Percentiles rank a stretch among this genome's conserved stretches.
Evolutionary conservation across 2,329 filamentous ascomycete species (phyloP).

Genomic region (Didymella pinodella): DNA sequence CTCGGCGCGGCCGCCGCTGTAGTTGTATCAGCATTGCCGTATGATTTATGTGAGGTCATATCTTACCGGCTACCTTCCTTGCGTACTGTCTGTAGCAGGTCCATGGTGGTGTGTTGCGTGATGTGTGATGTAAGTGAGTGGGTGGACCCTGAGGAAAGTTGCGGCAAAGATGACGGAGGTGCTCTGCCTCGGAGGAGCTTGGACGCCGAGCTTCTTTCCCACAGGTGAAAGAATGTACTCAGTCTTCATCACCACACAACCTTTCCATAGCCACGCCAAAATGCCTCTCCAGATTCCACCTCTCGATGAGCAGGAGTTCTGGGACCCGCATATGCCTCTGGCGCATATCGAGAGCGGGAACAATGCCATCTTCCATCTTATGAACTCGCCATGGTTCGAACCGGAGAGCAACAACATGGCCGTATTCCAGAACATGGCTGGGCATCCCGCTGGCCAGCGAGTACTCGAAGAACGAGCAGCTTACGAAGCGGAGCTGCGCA

Average conservation of each 20-base stretch:
- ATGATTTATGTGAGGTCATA: conserved; percentile 12
- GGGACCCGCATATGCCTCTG: conserved; percentile 32
- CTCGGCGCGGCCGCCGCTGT: conserved; percentile 82
- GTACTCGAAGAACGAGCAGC: conserved; percentile 63
- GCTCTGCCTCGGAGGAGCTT: conserved; percentile 16
- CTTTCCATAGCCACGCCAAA: conserved; percentile 9
- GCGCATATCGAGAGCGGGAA: conserved; percentile 39
- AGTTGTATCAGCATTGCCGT: not conserved
- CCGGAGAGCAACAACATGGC: conserved; percentile 65
- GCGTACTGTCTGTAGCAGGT: conserved; percentile 89
- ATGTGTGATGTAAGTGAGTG: conserved; percentile 22
- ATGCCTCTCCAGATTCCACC: conserved; percentile 43
- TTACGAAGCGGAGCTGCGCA: conserved; percentile 63
- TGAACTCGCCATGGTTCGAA: conserved; percentile 70
- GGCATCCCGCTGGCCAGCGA: conserved; percentile 58
- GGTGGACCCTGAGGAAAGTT: conserved; percentile 22
- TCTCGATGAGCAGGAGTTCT: conserved; percentile 46
- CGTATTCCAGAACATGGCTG: conserved; percentile 60
- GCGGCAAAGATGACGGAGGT: conserved; percentile 40
- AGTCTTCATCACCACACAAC: conserved; percentile 12
- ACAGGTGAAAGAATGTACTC: conserved; percentile 8
- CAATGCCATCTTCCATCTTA: conserved; percentile 67
- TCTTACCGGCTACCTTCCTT: conserved; percentile 80
- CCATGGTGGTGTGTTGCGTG: conserved; percentile 67
- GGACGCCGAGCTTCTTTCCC: conserved; percentile 13